Evolutionary conservation across 2,329 filamentous ascomycete species (phyloP).

Genomic region (Xylariaceae sp.): DNA sequence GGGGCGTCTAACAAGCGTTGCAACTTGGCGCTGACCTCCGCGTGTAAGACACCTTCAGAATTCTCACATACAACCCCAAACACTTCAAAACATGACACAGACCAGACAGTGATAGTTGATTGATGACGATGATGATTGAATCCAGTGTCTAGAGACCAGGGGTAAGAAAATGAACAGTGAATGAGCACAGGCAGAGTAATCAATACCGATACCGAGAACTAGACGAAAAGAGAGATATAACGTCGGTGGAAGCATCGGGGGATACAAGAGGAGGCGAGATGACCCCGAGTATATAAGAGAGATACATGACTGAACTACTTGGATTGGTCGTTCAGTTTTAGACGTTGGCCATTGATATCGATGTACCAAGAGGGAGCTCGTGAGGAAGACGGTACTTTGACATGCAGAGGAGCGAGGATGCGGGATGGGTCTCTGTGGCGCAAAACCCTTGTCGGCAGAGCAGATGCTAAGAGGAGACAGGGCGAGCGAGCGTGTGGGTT

Average conservation of each 20-base stretch:
- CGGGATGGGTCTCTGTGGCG: conserved; percentile 27
- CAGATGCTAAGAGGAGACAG: conserved; percentile 9
- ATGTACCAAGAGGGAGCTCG: conserved; percentile 23
- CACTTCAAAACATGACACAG: background rate
- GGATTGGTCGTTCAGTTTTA: conserved; percentile 19
- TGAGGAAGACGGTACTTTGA: conserved; percentile 20
- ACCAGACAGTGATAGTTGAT: background rate
- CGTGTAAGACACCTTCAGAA: conserved; percentile 13
- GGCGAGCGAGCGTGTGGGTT: conserved; percentile 8
- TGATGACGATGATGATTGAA: no score
- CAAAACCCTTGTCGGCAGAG: conserved; percentile 28
- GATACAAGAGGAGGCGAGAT: conserved; percentile 18
- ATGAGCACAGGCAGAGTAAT: conserved; percentile 9
- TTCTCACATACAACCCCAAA: conserved; percentile 2
- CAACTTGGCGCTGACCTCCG: conserved; percentile 14
- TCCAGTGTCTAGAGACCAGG: no score
- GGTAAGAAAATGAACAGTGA: background rate
- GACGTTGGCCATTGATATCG: conserved; percentile 20
- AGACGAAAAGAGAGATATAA: conserved; percentile 17
- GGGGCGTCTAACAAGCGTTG: conserved; percentile 19
- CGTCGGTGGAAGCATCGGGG: conserved; percentile 23
- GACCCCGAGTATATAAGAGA: conserved; percentile 25
- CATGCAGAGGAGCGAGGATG: conserved; percentile 18
- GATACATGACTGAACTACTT: conserved; percentile 25
- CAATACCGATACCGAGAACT: conserved; percentile 10